Conservation (phyloP, 1,284 basidiomycete genomes). For the Phellopilus nigrolimitatus region DNA sequence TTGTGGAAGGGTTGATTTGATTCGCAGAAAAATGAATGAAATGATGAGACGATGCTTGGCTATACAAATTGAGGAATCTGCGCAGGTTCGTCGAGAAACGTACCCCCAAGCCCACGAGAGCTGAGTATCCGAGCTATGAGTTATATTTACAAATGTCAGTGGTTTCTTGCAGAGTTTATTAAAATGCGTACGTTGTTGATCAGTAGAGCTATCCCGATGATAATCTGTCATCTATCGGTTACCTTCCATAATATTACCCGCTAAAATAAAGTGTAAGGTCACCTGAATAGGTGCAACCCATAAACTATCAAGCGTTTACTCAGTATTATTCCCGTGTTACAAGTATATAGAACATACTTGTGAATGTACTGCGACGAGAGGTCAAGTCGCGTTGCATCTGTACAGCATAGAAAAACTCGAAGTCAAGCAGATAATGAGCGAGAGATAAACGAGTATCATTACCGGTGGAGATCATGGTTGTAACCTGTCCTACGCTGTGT, state of each 20-base stretch:
- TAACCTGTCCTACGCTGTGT: conserved; percentile 63
- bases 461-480: conserved; percentile 60
- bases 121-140: conserved; percentile 59
- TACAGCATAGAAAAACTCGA: not conserved
- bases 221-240: conserved; percentile 36
- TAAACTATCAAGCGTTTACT: conserved; percentile 32
- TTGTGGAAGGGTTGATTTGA: too few species aligned
- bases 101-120: conserved; percentile 67
- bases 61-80: not conserved
- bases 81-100: conserved; percentile 22
- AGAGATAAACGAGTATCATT: not conserved
- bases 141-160: too few species aligned
- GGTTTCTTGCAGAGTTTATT: too few species aligned
- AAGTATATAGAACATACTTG: conserved; percentile 35
- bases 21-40: too few species aligned
- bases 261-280: not conserved
- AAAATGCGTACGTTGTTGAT: conserved; percentile 54
- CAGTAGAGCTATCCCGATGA: conserved; percentile 61
- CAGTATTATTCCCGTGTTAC: conserved; percentile 18
- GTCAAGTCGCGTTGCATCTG: conserved; percentile 51
- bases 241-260: not conserved
- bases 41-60: too few species aligned
- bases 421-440: not conserved
- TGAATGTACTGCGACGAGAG: conserved; percentile 43
- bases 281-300: conserved; percentile 57